A percentile compares a stretch with the other conserved stretches of the same genome.
These are phyloP conservation scores for Termitomyces titanicus DNA, from an alignment of 768 basidiomycete species.

Conservation along the genomic window DNA sequence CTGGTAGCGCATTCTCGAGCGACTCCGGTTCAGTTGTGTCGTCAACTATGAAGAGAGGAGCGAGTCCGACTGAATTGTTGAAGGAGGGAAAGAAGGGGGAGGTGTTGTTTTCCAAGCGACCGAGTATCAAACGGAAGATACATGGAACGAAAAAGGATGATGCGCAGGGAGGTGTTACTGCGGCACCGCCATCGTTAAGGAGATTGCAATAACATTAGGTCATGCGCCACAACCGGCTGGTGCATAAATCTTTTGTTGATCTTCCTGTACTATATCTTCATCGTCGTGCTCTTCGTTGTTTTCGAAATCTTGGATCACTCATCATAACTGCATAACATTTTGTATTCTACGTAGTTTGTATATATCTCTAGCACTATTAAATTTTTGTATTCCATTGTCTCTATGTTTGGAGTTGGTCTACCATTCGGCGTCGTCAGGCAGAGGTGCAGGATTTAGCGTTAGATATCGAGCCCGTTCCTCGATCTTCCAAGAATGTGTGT, in stretches of 20 bases:
- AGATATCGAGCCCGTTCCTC: neutral
- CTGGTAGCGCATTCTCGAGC: slow-evolving; percentile 1
- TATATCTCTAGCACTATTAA: too few relatives aligned
- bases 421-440: neutral
- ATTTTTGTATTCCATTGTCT: too few relatives aligned
- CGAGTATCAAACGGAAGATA: slow-evolving; percentile 54
- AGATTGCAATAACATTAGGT: slow-evolving; percentile 2
- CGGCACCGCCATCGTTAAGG: slow-evolving; percentile 8
- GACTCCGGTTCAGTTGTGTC: slow-evolving; percentile 24
- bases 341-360: neutral
- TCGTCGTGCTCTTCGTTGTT: neutral
- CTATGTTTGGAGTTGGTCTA: neutral
- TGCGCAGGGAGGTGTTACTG: neutral
- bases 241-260: neutral
- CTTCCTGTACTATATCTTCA: neutral
- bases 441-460: neutral
- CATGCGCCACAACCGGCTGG: neutral
- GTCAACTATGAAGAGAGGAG: slow-evolving; percentile 57
- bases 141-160: neutral
- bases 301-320: neutral
- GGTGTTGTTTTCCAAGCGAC: slow-evolving; percentile 56
- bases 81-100: slow-evolving; percentile 60
- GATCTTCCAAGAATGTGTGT: neutral
- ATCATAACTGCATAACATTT: neutral
- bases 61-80: slow-evolving; percentile 67